Percentiles rank a stretch among this genome's conserved stretches.
phyloP scores from a whole-genome alignment of 345 rosid species.

The Draba incana region DNA sequence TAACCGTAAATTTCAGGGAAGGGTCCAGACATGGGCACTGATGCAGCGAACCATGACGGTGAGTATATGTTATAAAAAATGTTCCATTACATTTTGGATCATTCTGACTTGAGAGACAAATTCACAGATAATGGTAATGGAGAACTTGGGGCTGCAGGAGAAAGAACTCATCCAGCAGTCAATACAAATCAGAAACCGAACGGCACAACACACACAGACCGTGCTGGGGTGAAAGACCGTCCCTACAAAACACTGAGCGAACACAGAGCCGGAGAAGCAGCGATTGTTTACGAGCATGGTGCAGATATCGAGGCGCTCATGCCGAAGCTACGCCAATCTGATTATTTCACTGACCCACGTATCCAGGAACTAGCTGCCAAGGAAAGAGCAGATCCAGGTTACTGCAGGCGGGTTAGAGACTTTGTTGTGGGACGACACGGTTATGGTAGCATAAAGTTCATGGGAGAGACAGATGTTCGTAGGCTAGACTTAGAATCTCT shows the following conservation, averaged over 20 bases:
- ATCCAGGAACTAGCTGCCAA: slow-evolving; percentile 94
- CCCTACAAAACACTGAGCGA: slow-evolving; percentile 64
- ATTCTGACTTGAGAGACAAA: slow-evolving; percentile 14
- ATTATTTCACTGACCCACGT: slow-evolving; percentile 88
- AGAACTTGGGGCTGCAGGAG: slow-evolving; percentile 43
- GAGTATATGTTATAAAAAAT: slow-evolving; percentile 25
- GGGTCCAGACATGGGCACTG: slow-evolving; percentile 43
- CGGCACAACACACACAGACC: slow-evolving; percentile 55
- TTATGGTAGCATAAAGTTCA: slow-evolving; percentile 87
- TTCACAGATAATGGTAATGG: slow-evolving; percentile 53
- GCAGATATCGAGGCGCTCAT: slow-evolving; percentile 94
- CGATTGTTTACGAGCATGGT: slow-evolving; percentile 33
- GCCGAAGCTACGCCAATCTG: slow-evolving; percentile 89
- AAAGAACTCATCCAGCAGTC: slow-evolving; percentile 35
- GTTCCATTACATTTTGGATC: slow-evolving; percentile 1
- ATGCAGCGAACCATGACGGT: slow-evolving; percentile 50
- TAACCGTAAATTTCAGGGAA: slow-evolving; percentile 47
- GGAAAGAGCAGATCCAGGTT: slow-evolving; percentile 93
- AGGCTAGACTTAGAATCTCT: slow-evolving; percentile 89
- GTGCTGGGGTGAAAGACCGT: slow-evolving; percentile 54
- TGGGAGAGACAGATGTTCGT: slow-evolving; percentile 93
- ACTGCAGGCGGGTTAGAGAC: slow-evolving; percentile 77
- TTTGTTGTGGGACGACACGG: slow-evolving; percentile 90
- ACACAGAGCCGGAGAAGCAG: slow-evolving; percentile 30
- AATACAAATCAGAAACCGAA: slow-evolving; percentile 58